A percentile compares a stretch with the other conserved stretches of the same genome.
phyloP scores from a whole-genome alignment of 768 basidiomycete species.

The Cyclocybe cylindracea region DNA sequence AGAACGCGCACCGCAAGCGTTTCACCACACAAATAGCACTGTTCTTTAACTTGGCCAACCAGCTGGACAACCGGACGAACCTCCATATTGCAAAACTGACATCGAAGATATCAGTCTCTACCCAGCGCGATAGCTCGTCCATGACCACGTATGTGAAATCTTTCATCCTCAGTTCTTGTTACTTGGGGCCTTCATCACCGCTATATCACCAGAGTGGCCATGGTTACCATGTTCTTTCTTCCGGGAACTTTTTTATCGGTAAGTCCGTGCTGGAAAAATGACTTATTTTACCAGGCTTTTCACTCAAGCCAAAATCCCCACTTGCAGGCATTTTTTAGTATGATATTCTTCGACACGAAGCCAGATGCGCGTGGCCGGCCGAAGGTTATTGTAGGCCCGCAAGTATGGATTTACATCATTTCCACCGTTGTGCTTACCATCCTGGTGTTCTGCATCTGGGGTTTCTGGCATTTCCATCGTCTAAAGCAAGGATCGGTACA shows the following conservation, averaged over 20 bases:
- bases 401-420: slow-evolving; percentile 8
- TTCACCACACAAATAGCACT: background rate
- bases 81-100: slow-evolving; percentile 6
- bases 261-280: background rate
- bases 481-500: no score
- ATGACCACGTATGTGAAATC: slow-evolving; percentile 10
- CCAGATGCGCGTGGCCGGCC: background rate
- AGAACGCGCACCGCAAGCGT: background rate
- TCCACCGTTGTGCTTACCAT: slow-evolving; percentile 9
- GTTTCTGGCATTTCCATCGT: background rate
- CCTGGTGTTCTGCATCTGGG: slow-evolving; percentile 7
- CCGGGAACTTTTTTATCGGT: slow-evolving; percentile 13
- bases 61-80: slow-evolving; percentile 4
- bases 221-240: slow-evolving; percentile 9
- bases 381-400: background rate
- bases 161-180: background rate
- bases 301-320: background rate
- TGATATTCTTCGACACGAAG: slow-evolving; percentile 7
- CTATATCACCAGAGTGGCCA: slow-evolving; percentile 4
- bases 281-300: background rate
- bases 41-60: slow-evolving; percentile 4
- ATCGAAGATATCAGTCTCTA: slow-evolving; percentile 1
- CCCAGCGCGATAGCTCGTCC: slow-evolving; percentile 7
- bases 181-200: background rate
- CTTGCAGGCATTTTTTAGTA: slow-evolving; percentile 10